A percentile compares a stretch with the other conserved stretches of the same genome.
phyloP scores from a whole-genome alignment of 352 stramenopile genomes.

The Globisporangium perplexum region DNA sequence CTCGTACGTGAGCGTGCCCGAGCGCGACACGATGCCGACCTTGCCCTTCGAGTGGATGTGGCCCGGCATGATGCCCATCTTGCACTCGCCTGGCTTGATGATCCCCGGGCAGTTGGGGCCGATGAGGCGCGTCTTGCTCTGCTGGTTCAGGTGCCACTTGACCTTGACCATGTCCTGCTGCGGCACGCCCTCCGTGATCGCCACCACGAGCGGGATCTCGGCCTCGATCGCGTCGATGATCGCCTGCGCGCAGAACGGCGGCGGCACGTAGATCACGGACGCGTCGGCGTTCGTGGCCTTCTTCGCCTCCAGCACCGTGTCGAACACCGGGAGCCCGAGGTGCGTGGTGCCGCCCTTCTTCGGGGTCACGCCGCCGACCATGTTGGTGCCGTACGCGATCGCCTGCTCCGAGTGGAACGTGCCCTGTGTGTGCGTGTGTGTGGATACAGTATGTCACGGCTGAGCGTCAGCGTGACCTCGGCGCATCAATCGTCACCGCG shows the following conservation, averaged over 20 bases:
- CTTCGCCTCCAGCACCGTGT: conserved; percentile 93
- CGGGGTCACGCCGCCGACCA: conserved; percentile 98
- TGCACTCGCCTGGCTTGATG: conserved; percentile 99
- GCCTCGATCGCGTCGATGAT: conserved; percentile 99
- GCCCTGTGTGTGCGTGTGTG: conserved; percentile 72
- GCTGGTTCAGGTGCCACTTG: conserved; percentile 92
- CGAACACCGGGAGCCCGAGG: conserved; percentile 98
- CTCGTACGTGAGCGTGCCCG: conserved; percentile 99
- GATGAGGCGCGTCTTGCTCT: conserved; percentile 96
- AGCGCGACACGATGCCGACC: conserved; percentile 98
- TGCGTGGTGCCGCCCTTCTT: conserved; percentile 98
- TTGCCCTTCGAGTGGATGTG: conserved; percentile 99
- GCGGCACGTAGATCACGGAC: conserved; percentile 99
- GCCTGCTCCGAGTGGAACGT: conserved; percentile 99
- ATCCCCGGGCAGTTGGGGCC: conserved; percentile 99
- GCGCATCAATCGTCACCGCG: too few relatives aligned
- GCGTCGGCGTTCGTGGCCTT: conserved; percentile 90
- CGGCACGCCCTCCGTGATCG: conserved; percentile 99
- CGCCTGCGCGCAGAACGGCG: conserved; percentile 95
- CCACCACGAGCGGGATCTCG: conserved; percentile 95
- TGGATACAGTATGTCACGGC: too few relatives aligned
- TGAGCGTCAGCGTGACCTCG: too few relatives aligned
- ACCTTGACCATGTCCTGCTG: conserved; percentile 99
- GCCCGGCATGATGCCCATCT: conserved; percentile 99
- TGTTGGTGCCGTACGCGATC: conserved; percentile 99